These are phyloP conservation scores for Chlorella sorokiniana DNA, from an alignment of 139 green algal genomes.

Conservation along the genomic window DNA sequence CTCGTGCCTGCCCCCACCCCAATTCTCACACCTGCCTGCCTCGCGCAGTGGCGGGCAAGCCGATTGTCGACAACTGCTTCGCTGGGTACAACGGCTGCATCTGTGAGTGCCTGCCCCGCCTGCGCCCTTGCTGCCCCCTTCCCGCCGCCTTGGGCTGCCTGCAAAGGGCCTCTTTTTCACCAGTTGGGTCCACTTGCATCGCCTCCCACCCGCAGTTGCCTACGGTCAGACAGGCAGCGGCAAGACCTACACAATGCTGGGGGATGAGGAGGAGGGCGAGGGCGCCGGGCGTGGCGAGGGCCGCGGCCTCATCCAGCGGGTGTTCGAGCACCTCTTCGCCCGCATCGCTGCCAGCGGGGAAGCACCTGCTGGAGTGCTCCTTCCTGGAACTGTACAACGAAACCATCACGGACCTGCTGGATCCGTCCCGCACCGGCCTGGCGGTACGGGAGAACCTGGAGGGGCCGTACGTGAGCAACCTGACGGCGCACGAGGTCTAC, in stretches of 20 bases:
- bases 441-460: conserved; percentile 77
- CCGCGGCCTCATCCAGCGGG: conserved; percentile 77
- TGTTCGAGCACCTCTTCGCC: conserved; percentile 87
- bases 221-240: conserved; percentile 79
- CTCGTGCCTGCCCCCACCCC: neutral
- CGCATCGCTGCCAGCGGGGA: conserved; percentile 13
- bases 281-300: neutral
- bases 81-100: conserved; percentile 59
- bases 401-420: conserved; percentile 84
- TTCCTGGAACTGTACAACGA: conserved; percentile 97
- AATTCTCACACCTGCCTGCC: neutral
- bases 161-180: no score
- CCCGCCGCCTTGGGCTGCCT: no score
- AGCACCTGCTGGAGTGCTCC: conserved; percentile 33
- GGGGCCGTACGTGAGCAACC: conserved; percentile 86
- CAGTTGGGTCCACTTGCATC: no score
- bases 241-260: conserved; percentile 85
- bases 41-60: conserved; percentile 48
- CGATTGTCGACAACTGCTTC: conserved; percentile 64
- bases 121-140: no score
- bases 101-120: neutral
- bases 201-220: neutral
- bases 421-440: conserved; percentile 54
- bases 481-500: conserved; percentile 59
- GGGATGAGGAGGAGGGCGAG: conserved; percentile 20